phyloP scores from a whole-genome alignment of 2,329 filamentous ascomycete genomes.

The Neofusicoccum parvum region DNA sequence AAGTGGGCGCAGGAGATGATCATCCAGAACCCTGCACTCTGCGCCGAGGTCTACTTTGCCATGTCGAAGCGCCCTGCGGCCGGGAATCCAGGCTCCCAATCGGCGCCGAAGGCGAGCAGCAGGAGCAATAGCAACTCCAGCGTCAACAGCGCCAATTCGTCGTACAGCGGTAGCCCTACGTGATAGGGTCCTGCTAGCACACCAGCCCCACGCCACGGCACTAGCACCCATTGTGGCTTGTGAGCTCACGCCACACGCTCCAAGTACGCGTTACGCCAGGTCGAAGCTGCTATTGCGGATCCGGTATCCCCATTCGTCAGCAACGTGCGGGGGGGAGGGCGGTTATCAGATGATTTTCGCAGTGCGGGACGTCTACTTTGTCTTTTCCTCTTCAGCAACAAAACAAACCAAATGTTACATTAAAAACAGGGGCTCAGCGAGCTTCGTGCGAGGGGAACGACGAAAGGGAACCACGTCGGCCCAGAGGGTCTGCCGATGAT shows the following conservation, averaged over 20 bases:
- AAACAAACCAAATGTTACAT: neutral
- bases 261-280: neutral
- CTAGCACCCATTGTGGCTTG: neutral
- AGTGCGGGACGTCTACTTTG: neutral
- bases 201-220: neutral
- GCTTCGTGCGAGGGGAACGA: neutral
- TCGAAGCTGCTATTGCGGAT: neutral
- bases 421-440: neutral
- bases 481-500: neutral
- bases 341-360: neutral
- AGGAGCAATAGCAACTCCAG: conserved; percentile 1
- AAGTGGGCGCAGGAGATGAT: conserved; percentile 22
- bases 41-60: conserved; percentile 20
- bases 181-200: neutral
- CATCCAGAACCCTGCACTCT: conserved; percentile 17
- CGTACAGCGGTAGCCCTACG: conserved; percentile 10
- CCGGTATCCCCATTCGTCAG: neutral
- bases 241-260: neutral
- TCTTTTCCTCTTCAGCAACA: neutral
- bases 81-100: neutral
- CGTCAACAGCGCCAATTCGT: neutral
- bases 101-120: neutral
- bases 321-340: neutral
- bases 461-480: neutral
- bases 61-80: conserved; percentile 9